Percentiles rank a stretch among this genome's conserved stretches.
Conservation (phyloP, 257 asterid genomes). For the Ballota nigra region DNA sequence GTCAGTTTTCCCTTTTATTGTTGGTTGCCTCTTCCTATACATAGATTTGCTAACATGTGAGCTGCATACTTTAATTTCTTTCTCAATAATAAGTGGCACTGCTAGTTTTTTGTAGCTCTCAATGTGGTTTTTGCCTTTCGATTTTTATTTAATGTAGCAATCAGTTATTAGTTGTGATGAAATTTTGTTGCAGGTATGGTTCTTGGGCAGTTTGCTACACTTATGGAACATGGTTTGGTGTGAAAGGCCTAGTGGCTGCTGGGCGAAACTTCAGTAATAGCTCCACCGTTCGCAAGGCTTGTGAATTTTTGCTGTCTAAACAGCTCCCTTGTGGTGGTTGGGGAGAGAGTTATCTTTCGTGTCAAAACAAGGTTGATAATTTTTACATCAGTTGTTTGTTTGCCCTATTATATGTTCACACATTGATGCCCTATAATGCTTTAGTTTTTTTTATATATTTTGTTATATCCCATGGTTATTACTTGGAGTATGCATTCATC, state of each 20-base stretch:
- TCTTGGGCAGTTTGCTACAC: constrained; percentile 98
- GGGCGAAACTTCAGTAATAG: constrained; percentile 63
- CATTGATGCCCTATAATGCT: no score
- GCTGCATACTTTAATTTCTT: constrained; percentile 3
- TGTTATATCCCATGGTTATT: constrained; percentile 3
- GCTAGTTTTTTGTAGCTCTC: constrained; percentile 10
- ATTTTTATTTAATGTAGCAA: not conserved
- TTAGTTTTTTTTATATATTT: not conserved
- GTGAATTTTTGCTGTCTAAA: constrained; percentile 84
- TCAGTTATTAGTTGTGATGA: not conserved
- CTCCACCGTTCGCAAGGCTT: constrained; percentile 74
- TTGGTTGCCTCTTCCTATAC: constrained; percentile 11
- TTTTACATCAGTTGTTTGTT: no score
- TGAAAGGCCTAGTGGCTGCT: constrained; percentile 80
- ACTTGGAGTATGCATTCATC: no score
- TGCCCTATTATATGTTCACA: no score
- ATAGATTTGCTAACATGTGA: not conserved
- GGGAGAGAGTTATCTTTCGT: constrained; percentile 98
- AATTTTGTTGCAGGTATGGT: constrained; percentile 70
- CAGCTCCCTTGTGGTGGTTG: constrained; percentile 94
- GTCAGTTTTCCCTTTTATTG: constrained; percentile 45
- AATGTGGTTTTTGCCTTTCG: not conserved
- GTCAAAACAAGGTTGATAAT: constrained; percentile 76
- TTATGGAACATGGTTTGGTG: constrained; percentile 92
- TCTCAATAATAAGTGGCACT: not conserved